A percentile compares a stretch with the other conserved stretches of the same genome.
Evolutionary conservation across 148 eudicot genomes (phyloP).

Genomic region (Chenopodium suecicum): DNA sequence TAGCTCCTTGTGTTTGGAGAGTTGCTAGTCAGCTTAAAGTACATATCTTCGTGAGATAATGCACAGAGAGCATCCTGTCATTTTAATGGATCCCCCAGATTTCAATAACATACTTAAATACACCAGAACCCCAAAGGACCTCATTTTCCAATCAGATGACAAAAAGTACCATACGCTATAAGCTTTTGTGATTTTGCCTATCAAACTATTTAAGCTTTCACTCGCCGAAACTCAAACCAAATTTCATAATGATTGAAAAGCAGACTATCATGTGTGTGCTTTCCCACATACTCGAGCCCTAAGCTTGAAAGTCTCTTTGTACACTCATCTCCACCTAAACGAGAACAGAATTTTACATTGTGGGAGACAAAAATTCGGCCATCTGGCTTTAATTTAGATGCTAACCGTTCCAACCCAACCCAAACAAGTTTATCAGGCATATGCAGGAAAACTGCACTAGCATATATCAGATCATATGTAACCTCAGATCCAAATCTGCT

Average conservation of each 20-base stretch:
- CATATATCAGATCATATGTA: slow-evolving; percentile 75
- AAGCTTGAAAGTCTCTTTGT: slow-evolving; percentile 56
- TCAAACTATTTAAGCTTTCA: slow-evolving; percentile 34
- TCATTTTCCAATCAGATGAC: neutral
- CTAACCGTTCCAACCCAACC: slow-evolving; percentile 83
- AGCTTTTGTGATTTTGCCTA: neutral
- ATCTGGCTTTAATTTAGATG: slow-evolving; percentile 60
- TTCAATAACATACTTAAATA: neutral
- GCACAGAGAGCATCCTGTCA: neutral
- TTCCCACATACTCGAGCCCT: slow-evolving; percentile 81
- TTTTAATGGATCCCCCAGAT: slow-evolving; percentile 3
- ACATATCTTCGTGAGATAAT: neutral
- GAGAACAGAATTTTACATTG: slow-evolving; percentile 88
- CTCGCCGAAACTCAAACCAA: slow-evolving; percentile 85
- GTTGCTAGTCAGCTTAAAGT: slow-evolving; percentile 7
- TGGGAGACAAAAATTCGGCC: slow-evolving; percentile 93
- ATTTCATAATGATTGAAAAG: slow-evolving; percentile 95
- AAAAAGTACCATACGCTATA: neutral
- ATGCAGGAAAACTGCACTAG: slow-evolving; percentile 95
- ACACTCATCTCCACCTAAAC: slow-evolving; percentile 92
- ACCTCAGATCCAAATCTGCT: slow-evolving; percentile 62
- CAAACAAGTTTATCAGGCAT: slow-evolving; percentile 97
- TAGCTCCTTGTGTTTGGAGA: slow-evolving; percentile 10
- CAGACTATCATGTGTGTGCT: slow-evolving; percentile 86
- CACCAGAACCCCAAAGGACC: neutral